Evolutionary conservation across 768 basidiomycete genomes (phyloP).

Genomic region (Flagelloscypha sp.): DNA sequence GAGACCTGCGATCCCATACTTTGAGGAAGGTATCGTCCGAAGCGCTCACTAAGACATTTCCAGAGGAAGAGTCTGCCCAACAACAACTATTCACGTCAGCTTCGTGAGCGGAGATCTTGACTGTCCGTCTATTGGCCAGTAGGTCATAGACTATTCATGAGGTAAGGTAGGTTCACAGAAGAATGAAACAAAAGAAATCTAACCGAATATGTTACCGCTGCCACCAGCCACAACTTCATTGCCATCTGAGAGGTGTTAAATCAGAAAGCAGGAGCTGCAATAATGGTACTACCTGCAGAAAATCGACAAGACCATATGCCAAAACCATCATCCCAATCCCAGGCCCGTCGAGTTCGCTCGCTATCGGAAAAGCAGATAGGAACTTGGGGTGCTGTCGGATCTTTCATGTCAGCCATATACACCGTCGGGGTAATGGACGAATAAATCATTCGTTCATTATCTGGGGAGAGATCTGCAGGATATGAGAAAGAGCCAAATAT

Average conservation of each 20-base stretch:
- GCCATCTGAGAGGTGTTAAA: too few species aligned
- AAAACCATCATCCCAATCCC: slow-evolving; percentile 37
- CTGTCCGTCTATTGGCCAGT: slow-evolving; percentile 63
- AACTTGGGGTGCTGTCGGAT: slow-evolving; percentile 50
- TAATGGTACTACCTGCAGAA: too few species aligned
- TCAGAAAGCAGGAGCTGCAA: too few species aligned
- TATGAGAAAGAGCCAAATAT: slow-evolving; percentile 36
- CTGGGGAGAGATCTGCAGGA: slow-evolving; percentile 1
- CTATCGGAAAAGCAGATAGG: slow-evolving; percentile 54
- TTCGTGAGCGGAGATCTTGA: slow-evolving; percentile 79
- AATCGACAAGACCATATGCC: slow-evolving; percentile 94
- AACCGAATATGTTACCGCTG: slow-evolving; percentile 71
- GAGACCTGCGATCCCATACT: slow-evolving; percentile 71
- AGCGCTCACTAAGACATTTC: slow-evolving; percentile 90
- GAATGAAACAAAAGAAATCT: slow-evolving; percentile 3
- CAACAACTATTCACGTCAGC: slow-evolving; percentile 95
- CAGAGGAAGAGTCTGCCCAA: slow-evolving; percentile 90
- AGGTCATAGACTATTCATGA: slow-evolving; percentile 79
- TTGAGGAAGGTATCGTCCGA: slow-evolving; percentile 94
- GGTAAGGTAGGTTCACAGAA: background rate
- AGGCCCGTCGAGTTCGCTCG: slow-evolving; percentile 26
- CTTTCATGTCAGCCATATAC: slow-evolving; percentile 66
- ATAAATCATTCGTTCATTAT: slow-evolving; percentile 57
- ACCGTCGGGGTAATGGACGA: slow-evolving; percentile 74
- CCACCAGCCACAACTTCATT: slow-evolving; percentile 94